Evolutionary conservation across 192 early-diverging fungal species (phyloP), one percentile per base, ranked within the genome.

Genomic region (Gaertneriomyces sp.): DNA sequence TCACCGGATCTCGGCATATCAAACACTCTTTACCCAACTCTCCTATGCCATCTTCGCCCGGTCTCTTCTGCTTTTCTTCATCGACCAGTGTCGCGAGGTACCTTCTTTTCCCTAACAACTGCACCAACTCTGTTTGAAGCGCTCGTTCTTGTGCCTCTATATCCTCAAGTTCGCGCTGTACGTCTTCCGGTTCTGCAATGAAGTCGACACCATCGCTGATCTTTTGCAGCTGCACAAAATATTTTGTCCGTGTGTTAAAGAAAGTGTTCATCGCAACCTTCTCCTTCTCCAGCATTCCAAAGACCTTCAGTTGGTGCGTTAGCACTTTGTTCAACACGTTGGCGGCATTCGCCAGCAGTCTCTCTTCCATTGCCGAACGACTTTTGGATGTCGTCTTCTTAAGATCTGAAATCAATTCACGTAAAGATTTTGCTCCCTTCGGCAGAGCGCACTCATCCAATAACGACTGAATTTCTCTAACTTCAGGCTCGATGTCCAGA

Each of bases 191-290:
- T 50, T 45, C 51, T n/a, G 68, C 60, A 7, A 70, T 59, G 4
- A 65, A 25, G 5, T 43, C 59, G 33, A 82, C 72, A 42, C 68
- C 68, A 52, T 79, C 73, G 4, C 75, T 77, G 17, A 82, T 40
- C 10, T 49, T 46, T 60, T 82, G 74, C 20, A 82, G 67, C 42
- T 73, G 70, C 6, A 45, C 44, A 49, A 57, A 82, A 61, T 76
- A 82, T 25, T 53, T 50, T 6, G 77, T 65, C n/a, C 80, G 71
- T 10, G 68, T 53, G 60, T 82, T 79, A n/a, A 65, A 70, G 10
- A 82, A 33, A 33, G 25, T 33, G 25, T 33, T 33, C 25, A 33
- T 33, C 25, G 25, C 25, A 33, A 33, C 0, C 25, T 33, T 33
- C 25, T 44, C 72, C 76, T 41, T 68, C 64, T 79, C 52, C 45